A percentile compares a stretch with the other conserved stretches of the same genome.
Conservation (phyloP, 495 filamentous ascomycete genomes). For the Trichocladium antarcticum region DNA sequence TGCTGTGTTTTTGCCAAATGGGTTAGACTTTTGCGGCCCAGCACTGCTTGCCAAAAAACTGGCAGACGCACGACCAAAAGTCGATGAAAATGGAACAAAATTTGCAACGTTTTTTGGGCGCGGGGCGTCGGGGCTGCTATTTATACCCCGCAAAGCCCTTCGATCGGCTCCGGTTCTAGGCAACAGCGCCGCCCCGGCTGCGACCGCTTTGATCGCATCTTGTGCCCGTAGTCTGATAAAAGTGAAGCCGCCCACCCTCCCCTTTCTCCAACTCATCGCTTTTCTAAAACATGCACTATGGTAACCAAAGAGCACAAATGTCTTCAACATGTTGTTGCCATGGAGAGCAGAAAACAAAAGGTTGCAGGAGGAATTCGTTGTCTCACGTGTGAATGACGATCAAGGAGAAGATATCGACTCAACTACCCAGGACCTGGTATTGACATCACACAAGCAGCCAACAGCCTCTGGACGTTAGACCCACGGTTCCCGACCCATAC, state of each 20-base stretch:
- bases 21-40: neutral
- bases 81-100: slow-evolving; percentile 1
- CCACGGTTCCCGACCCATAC: neutral
- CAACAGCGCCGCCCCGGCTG: slow-evolving; percentile 2
- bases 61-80: neutral
- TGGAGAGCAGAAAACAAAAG: too few relatives aligned
- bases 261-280: too few relatives aligned
- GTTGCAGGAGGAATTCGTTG: too few relatives aligned
- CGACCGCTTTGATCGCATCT: neutral
- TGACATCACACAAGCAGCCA: too few relatives aligned
- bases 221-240: neutral
- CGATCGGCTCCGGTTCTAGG: neutral
- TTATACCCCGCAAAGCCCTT: slow-evolving; percentile 10
- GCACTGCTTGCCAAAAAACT: neutral
- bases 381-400: too few relatives aligned
- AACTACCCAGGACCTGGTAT: neutral
- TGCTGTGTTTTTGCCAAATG: neutral
- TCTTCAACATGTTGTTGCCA: too few relatives aligned
- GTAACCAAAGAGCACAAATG: too few relatives aligned
- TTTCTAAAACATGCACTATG: too few relatives aligned
- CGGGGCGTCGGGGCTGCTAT: neutral
- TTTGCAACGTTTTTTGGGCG: neutral
- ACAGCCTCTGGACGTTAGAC: neutral
- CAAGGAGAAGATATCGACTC: too few relatives aligned
- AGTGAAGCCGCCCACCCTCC: neutral